These are phyloP conservation scores for Porphyridium purpureum DNA, from an alignment of 23 red algal species.

Conservation along the genomic window DNA sequence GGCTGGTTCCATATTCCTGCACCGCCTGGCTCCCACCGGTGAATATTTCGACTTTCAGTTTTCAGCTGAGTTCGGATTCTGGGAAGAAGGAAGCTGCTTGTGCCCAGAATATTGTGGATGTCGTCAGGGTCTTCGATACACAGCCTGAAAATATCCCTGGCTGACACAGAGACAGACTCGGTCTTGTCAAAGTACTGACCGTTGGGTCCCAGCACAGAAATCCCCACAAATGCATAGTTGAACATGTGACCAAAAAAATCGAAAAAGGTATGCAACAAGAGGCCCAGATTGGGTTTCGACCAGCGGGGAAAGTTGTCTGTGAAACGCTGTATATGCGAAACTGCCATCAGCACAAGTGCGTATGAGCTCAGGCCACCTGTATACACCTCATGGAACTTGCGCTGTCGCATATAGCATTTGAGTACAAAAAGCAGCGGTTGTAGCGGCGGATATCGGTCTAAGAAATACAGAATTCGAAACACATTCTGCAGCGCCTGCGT, in stretches of 20 bases:
- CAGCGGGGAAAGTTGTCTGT: constrained; percentile 48
- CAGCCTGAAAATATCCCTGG: constrained; percentile 27
- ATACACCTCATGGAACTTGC: constrained; percentile 64
- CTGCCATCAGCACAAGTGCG: constrained; percentile 44
- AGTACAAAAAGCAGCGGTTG: constrained; percentile 55
- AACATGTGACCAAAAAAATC: constrained; percentile 54
- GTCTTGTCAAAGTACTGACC: constrained; percentile 65
- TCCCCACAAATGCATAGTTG: constrained; percentile 38
- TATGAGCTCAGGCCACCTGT: constrained; percentile 71
- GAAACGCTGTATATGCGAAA: constrained; percentile 75
- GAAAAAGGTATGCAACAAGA: constrained; percentile 47
- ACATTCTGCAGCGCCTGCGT: constrained; percentile 49
- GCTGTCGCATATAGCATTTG: constrained; percentile 80
- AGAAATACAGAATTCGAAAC: constrained; percentile 31
- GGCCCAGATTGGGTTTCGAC: constrained; percentile 46
- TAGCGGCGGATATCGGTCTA: constrained; percentile 38
- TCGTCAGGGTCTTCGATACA: constrained; percentile 77
- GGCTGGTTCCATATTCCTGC: too few relatives aligned
- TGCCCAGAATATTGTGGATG: constrained; percentile 47
- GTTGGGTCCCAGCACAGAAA: constrained; percentile 35
- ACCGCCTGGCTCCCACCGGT: too few relatives aligned
- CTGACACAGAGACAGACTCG: constrained; percentile 11
- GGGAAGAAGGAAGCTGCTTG: constrained; percentile 6
- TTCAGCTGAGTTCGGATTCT: too few relatives aligned
- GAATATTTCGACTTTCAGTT: too few relatives aligned